Base-by-base conservation (phyloP, 371 early-diverging fungal genomes). In the Mucor lusitanicus region DNA sequence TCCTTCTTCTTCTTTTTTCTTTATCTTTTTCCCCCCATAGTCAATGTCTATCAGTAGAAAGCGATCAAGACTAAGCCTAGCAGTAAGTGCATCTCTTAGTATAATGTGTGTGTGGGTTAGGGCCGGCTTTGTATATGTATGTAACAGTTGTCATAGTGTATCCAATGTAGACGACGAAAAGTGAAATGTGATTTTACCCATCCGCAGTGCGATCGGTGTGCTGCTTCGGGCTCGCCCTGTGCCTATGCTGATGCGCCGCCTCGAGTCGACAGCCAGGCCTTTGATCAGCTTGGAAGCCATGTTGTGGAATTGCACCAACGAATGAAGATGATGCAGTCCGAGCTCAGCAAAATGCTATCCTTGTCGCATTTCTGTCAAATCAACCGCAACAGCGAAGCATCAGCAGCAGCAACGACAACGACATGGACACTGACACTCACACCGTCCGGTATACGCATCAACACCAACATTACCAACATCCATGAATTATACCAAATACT, bases 101-200 rank as follows among this genome's bases (percentile, higher is more conserved):
- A n/a, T n/a, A n/a, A n/a, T n/a, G 19, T 53, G 5, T 11, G 3
- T 23, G 6, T 25, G 11, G 13, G 3, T 25, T 15, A 27, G 12
- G 25, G 2, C 3, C 23, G 23, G 12, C 19, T 11, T 53, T 30
- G 30, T n/a, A n/a, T n/a, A n/a, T n/a, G n/a, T n/a, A n/a, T n/a
- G 25, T 53, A 53, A 53, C 13, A 13, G 3, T 33, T 53, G 23
- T 50, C 17, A n/a, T 35, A 82, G 82, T 82, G 82, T 59, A 77
- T 79, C 66, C 79, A 78, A 12, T 87, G 87, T 73, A 78, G 85
- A 58, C 85, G 86, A 73, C 86, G 86, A 56, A 87, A 86, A 67
- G 84, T 87, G 46, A 87, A 87, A 58, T 87, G 88, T 67, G 86
- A 87, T 67, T 83, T 83, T 65, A 82, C 84, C 7, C 88, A 83